Evolutionary conservation across 345 rosid genomes (phyloP).

Genomic region (Acer saccharum): DNA sequence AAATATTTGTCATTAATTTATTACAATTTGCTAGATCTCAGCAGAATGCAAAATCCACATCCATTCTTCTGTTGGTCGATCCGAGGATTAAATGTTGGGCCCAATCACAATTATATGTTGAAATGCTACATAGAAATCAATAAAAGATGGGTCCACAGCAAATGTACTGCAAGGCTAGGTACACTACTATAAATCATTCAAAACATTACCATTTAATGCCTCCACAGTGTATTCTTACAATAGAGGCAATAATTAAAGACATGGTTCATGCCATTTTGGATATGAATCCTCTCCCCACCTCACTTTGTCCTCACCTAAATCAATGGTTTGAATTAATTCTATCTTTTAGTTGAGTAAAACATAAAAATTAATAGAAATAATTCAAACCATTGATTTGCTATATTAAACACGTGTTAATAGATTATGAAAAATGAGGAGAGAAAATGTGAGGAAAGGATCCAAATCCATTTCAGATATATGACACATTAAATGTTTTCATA

Average conservation of each 20-base stretch:
- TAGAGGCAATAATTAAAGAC: neutral
- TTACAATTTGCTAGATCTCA: no score
- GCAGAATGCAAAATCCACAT: no score
- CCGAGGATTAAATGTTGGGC: conserved; percentile 9
- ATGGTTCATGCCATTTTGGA: neutral
- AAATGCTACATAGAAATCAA: neutral
- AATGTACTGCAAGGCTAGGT: neutral
- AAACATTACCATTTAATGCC: conserved; percentile 1
- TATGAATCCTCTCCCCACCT: no score
- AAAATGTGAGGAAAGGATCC: no score
- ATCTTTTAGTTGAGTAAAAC: neutral
- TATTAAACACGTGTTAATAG: no score
- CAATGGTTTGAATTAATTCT: no score
- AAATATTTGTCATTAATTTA: no score
- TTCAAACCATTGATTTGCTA: no score
- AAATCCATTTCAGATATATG: neutral
- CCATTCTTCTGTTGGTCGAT: neutral
- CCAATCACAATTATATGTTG: neutral
- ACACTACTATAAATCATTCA: neutral
- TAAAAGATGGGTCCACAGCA: neutral
- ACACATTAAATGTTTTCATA: neutral
- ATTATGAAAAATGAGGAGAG: no score
- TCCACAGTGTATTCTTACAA: neutral
- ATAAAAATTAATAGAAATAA: no score
- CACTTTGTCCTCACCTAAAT: no score